Evolutionary conservation across 2,329 filamentous ascomycete species (phyloP).

Genomic region (Aureobasidium sp.): DNA sequence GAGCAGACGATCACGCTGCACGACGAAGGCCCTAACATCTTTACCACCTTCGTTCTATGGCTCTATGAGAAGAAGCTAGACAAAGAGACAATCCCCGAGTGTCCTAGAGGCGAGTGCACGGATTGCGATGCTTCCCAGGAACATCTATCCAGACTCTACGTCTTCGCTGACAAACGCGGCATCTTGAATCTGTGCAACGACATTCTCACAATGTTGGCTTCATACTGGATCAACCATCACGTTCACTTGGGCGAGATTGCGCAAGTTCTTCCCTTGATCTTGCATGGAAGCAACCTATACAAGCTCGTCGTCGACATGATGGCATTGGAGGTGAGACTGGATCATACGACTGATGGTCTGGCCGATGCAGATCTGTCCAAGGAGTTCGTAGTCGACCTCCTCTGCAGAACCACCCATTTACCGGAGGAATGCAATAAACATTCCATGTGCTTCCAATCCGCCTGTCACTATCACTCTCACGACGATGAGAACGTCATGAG

Average conservation of each 20-base stretch:
- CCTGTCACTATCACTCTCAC: neutral
- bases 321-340: neutral
- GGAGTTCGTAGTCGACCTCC: neutral
- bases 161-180: neutral
- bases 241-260: neutral
- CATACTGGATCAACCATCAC: accelerated
- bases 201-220: neutral
- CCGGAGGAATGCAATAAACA: neutral
- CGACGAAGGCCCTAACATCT: neutral
- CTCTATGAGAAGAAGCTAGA: neutral
- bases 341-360: neutral
- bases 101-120: too few species aligned
- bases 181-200: neutral
- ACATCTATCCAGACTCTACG: neutral
- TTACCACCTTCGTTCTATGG: neutral
- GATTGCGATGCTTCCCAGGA: neutral
- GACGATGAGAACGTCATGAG: neutral
- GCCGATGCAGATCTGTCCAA: neutral
- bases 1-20: neutral
- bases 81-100: neutral
- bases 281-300: neutral
- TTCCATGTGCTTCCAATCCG: neutral
- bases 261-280: neutral
- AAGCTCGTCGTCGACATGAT: neutral
- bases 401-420: accelerated